Percentiles rank a stretch among this genome's conserved stretches.
Conservation (phyloP, 139 green algal species). For the Auxenochlorella pyrenoidosa region DNA sequence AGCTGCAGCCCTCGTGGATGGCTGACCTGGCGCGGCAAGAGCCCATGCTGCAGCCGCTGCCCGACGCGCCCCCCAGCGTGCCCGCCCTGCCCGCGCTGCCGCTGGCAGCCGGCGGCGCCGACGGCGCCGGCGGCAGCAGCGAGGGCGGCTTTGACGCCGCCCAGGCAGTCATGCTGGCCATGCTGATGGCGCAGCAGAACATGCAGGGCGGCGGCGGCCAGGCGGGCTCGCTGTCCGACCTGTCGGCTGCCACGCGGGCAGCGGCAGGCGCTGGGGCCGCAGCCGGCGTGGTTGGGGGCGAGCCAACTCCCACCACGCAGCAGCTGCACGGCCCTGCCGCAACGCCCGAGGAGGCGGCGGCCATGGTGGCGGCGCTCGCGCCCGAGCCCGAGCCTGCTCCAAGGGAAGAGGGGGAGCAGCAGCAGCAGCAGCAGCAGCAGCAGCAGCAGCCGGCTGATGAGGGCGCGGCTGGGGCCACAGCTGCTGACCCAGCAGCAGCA, state of each 20-base stretch:
- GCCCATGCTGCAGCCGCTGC: not conserved
- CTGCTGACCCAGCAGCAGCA: not conserved
- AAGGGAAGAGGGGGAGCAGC: not conserved
- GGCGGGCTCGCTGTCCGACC: not conserved
- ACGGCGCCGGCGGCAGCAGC: not conserved
- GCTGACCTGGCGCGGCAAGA: constrained; percentile 12
- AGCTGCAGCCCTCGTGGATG: constrained; percentile 32
- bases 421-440: not conserved
- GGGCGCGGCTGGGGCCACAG: not conserved
- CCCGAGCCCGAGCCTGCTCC: not conserved
- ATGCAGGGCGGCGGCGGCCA: not conserved
- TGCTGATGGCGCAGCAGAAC: constrained; percentile 13
- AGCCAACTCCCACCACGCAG: not conserved
- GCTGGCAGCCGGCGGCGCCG: not conserved
- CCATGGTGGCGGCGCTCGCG: constrained; percentile 9
- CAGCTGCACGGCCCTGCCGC: not conserved
- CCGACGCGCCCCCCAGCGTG: not conserved
- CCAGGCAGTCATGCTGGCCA: constrained; percentile 2
- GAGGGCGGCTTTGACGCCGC: not conserved
- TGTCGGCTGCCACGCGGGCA: not conserved
- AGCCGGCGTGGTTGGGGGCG: not conserved
- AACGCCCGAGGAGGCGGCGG: not conserved
- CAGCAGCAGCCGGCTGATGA: not conserved
- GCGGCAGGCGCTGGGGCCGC: not conserved
- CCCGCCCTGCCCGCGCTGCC: not conserved